These are phyloP conservation scores for Erodium moschatum DNA, from an alignment of 441 rosid genomes.

Conservation along the genomic window DNA sequence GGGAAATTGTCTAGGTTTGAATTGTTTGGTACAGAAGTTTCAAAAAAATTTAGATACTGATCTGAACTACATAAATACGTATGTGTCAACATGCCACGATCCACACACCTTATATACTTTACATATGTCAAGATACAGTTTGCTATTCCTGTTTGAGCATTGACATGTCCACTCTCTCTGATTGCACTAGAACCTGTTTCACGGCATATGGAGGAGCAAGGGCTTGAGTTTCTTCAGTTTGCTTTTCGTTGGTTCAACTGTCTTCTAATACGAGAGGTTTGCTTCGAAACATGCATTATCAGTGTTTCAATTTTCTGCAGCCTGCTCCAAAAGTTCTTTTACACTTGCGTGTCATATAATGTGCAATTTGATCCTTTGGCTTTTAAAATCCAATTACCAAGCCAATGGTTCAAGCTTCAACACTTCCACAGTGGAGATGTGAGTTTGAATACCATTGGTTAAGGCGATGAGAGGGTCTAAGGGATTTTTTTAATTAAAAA, in stretches of 20 bases:
- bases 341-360: neutral
- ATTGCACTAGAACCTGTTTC: slow-evolving; percentile 76
- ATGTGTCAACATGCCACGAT: neutral
- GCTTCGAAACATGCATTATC: slow-evolving; percentile 15
- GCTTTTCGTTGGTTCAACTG: slow-evolving; percentile 99
- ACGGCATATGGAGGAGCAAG: slow-evolving; percentile 91
- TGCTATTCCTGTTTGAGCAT: slow-evolving; percentile 12
- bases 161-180: slow-evolving; percentile 12
- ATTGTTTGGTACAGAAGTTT: too few species aligned
- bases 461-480: too few species aligned
- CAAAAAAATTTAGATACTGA: neutral
- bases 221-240: slow-evolving; percentile 93
- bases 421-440: too few species aligned
- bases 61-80: neutral
- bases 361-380: neutral
- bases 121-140: neutral
- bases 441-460: too few species aligned
- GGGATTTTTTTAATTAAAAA: too few species aligned
- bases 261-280: slow-evolving; percentile 87
- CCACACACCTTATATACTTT: neutral
- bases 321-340: neutral
- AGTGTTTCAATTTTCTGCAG: neutral
- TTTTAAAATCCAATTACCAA: too few species aligned
- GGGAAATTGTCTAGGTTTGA: too few species aligned
- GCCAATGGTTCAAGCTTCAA: too few species aligned